phyloP scores from a whole-genome alignment of 495 filamentous ascomycete genomes.

The Penicillium cataractarum region DNA sequence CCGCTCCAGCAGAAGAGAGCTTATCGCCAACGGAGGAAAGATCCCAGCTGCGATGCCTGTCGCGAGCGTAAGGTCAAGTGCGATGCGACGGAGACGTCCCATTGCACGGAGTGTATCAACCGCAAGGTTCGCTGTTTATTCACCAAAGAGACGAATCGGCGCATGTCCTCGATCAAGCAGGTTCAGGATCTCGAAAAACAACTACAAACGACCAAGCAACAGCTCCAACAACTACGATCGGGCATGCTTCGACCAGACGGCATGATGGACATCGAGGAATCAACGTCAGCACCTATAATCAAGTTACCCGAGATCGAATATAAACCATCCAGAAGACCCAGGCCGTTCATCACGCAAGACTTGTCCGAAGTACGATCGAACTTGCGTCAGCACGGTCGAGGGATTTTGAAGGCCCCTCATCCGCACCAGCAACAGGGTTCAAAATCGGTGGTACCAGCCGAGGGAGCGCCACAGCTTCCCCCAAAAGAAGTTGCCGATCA shows the following conservation, averaged over 20 bases:
- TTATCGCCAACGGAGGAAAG: conserved; percentile 92
- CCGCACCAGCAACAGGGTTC: conserved; percentile 63
- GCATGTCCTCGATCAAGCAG: conserved; percentile 99
- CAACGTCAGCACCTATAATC: conserved; percentile 58
- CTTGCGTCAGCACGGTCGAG: conserved; percentile 72
- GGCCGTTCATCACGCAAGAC: conserved; percentile 64
- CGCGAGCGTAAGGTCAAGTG: conserved; percentile 99
- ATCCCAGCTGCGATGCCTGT: conserved; percentile 97
- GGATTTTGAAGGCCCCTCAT: conserved; percentile 80
- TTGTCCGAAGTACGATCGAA: conserved; percentile 72
- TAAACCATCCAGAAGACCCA: conserved; percentile 62
- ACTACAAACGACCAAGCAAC: conserved; percentile 70
- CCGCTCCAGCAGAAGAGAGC: conserved; percentile 79
- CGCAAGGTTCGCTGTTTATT: conserved; percentile 97
- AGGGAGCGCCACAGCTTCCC: conserved; percentile 68
- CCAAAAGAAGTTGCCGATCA: conserved; percentile 70
- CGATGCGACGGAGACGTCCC: conserved; percentile 93
- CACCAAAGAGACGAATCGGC: conserved; percentile 96
- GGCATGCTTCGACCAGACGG: conserved; percentile 41
- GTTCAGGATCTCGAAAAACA: conserved; percentile 97
- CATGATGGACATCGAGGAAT: conserved; percentile 65
- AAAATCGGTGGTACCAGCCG: conserved; percentile 54
- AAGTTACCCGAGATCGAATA: conserved; percentile 72
- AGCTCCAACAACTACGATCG: conserved; percentile 71
- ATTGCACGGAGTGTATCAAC: conserved; percentile 95